Conservation (phyloP, 805 yeast species). For the Scheffersomyces amazonensis region DNA sequence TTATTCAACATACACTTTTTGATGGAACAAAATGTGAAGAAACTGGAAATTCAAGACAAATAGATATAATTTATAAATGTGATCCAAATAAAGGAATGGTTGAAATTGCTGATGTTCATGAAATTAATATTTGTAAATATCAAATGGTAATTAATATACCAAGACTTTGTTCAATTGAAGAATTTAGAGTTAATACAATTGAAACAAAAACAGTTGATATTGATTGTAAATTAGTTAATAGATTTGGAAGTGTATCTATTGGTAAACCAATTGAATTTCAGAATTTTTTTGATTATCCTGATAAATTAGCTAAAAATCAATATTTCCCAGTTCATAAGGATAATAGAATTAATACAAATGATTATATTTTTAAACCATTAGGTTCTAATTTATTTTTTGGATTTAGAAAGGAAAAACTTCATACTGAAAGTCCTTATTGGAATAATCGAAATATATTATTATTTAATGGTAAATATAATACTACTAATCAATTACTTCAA, state of each 20-base stretch:
- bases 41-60: conserved; percentile 48
- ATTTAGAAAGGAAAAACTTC: conserved; percentile 9
- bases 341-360: conserved; percentile 23
- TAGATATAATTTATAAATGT: conserved; percentile 59
- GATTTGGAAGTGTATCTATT: neutral
- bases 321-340: conserved; percentile 22
- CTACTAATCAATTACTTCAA: conserved; percentile 10
- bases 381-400: conserved; percentile 34
- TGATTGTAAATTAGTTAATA: conserved; percentile 20
- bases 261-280: conserved; percentile 2
- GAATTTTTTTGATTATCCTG: conserved; percentile 13
- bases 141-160: conserved; percentile 50
- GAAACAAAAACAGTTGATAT: conserved; percentile 25
- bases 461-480: conserved; percentile 14
- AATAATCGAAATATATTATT: conserved; percentile 20
- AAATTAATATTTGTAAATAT: conserved; percentile 57
- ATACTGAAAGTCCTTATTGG: conserved; percentile 15
- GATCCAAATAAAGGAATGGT: conserved; percentile 25
- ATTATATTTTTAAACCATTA: conserved; percentile 21
- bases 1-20: conserved; percentile 32
- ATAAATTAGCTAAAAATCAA: conserved; percentile 4
- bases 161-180: conserved; percentile 42
- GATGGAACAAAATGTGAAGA: conserved; percentile 61
- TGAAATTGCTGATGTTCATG: conserved; percentile 42
- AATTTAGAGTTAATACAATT: conserved; percentile 22